Base-by-base conservation (phyloP, 1,139 yeast species). In the Candida sojae region DNA sequence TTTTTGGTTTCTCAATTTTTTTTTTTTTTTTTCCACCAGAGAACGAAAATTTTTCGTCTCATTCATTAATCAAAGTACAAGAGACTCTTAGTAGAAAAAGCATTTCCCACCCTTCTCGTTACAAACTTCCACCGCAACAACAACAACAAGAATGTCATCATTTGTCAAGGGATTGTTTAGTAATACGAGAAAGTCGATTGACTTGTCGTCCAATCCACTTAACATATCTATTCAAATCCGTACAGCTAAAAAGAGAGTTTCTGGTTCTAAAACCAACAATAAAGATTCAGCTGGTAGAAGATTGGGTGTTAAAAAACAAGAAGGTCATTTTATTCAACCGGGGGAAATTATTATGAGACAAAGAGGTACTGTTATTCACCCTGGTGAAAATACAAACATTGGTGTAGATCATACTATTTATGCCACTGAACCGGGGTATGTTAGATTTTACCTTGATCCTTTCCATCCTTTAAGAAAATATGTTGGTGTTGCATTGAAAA, bases 301-400 rank as follows among this genome's bases (percentile, higher is more conserved):
- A 63, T 74, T 93, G 48, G 99, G 99, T 31, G 88, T 96, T 35
- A 93, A 93, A 70, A 88, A 80, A 46, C 81, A 86, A 54, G 97
- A 92, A 59, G 86, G 88, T 41, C 79, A 82, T 61, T 69, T 66
- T 47, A 87, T 62, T 58, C 77, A 79, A 47, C 83, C 89, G 0
- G 98, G 98, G n/a, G 88, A 91, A 62, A 92, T 93, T 57, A 78
- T 93, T 41, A 83, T 89, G 84, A 83, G 98, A 67, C 99, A 93
- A 64, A 81, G 98, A 65, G 99, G 99, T 61, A 91, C 99, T n/a
- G 86, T 82, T 60, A 88, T 92, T 64, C 96, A 84, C 61, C 98
- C 99, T 0, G 99, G 99, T 40, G 96, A 88, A 57, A 92, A 93
- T 58, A 86, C 83, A 31, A 89, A 88, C 17, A 88, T 93, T 54